Percentiles rank a stretch among this genome's conserved stretches.
Evolutionary conservation across 257 asterid genomes (phyloP).

Genomic region (Capsicum baccatum): DNA sequence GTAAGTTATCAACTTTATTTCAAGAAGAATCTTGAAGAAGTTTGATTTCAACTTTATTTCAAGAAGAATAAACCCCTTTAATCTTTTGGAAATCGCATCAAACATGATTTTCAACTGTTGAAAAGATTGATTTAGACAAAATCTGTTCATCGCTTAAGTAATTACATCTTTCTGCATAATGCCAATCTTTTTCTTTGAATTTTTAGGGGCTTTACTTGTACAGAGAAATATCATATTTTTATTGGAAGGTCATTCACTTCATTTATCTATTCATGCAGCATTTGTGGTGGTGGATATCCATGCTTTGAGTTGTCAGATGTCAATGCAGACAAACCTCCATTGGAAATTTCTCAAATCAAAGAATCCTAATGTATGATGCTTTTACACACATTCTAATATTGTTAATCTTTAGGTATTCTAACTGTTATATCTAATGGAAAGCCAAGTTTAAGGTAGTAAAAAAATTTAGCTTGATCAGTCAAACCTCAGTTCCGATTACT

Average conservation of each 20-base stretch:
- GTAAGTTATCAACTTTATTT: no score
- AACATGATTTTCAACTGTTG: not conserved
- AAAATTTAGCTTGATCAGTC: not conserved
- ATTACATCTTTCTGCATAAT: not conserved
- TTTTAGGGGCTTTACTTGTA: not conserved
- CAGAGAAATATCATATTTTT: not conserved
- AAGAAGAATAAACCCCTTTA: constrained; percentile 28
- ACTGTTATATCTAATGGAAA: not conserved
- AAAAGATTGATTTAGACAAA: not conserved
- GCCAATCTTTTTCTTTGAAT: not conserved
- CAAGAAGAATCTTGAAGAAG: no score
- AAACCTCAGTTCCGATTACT: not conserved
- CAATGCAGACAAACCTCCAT: constrained; percentile 93
- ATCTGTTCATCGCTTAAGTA: not conserved
- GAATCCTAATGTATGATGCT: not conserved
- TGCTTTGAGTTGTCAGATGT: constrained; percentile 94
- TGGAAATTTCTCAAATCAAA: no score
- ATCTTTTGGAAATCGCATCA: constrained; percentile 79
- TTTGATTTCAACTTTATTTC: no score
- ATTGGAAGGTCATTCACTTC: not conserved
- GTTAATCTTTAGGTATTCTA: not conserved
- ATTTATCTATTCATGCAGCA: constrained; percentile 58
- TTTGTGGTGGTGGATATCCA: constrained; percentile 84
- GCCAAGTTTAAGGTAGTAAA: not conserved
- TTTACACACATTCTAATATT: not conserved